Percentiles rank a stretch among this genome's conserved stretches.
Conservation (phyloP, 2,329 filamentous ascomycete species). For the Sporothrix phasma region DNA sequence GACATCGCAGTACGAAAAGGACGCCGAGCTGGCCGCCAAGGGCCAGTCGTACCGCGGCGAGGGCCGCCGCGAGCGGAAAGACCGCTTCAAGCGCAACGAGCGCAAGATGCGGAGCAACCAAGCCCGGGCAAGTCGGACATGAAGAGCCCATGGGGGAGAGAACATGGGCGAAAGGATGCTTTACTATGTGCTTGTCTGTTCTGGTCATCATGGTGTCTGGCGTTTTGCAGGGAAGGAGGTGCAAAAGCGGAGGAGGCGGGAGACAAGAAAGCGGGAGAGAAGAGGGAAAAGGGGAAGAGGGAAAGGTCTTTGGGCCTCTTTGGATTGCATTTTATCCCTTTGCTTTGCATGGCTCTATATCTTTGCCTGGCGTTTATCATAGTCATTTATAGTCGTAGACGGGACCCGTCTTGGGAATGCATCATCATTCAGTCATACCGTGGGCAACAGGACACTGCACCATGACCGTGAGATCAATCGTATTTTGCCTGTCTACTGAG, state of each 20-base stretch:
- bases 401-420: not conserved
- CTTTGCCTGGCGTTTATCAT: not conserved
- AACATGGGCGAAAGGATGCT: not conserved
- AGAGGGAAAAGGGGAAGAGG: not conserved
- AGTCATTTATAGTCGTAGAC: not conserved
- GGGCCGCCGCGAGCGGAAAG: slow-evolving; percentile 54
- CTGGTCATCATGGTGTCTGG: not conserved
- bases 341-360: not conserved
- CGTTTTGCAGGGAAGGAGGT: not conserved
- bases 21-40: slow-evolving; percentile 48
- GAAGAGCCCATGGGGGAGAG: not conserved
- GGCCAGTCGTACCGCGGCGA: slow-evolving; percentile 52
- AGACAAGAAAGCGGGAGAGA: not conserved
- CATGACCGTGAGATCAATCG: not conserved
- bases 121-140: slow-evolving; percentile 31
- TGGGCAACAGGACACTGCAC: not conserved
- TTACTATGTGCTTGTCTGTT: not conserved
- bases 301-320: no score
- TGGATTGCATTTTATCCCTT: not conserved
- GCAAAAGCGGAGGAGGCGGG: not conserved
- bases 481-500: not conserved
- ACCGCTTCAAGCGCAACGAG: slow-evolving; percentile 62
- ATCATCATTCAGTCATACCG: not conserved
- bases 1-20: slow-evolving; percentile 61
- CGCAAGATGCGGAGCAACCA: slow-evolving; percentile 59